Evolutionary conservation across 108 stramenopile species (phyloP), one percentile per base, ranked within the genome.

Genomic region (Cyclotella cryptica): DNA sequence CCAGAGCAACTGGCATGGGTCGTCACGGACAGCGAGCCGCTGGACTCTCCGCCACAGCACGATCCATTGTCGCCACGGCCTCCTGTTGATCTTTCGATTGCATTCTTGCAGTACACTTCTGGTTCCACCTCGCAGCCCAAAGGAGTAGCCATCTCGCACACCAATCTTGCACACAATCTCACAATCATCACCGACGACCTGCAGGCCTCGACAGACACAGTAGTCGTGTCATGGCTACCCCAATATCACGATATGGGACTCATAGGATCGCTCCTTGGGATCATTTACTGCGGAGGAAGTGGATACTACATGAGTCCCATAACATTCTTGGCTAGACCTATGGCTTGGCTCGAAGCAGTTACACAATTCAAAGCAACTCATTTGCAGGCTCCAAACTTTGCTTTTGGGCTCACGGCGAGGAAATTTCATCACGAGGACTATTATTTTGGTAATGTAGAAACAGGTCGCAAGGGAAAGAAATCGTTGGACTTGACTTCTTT

Each of bases 191-290:
- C 94, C 10, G 54, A 62, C 24, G 95, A 95, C 54, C 66, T 97
- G 15, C 67, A 92, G 41, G 97, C 98, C 0, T 66, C 60, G 7
- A 54, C 79, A 17, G 88, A 87, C 61, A 99, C 99, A 1, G 84
- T 93, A 14, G 97, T 96, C 29, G 98, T 97, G 9, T 96, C 93
- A 9, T 99, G 99, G 98, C 86, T 99, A n/a, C 99, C 97, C 0
- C 99, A 99, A 85, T 99, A 99, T 80, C 99, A 99, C 74, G 99
- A 99, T 78, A 99, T 99, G 99, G 99, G 98, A 19, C 86, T 99
- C 44, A 99, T 99, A 63, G 99, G 98, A 42, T 90, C 93, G 10
- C 88, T 97, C 47, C 82, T 99, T 6, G 98, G 98, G 26, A 64
- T 87, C 10, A 74, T 98, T 17, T 99, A 96, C 65, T 98, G 98